Evolutionary conservation across 257 asterid genomes (phyloP).

Genomic region (Cordia subcordata): DNA sequence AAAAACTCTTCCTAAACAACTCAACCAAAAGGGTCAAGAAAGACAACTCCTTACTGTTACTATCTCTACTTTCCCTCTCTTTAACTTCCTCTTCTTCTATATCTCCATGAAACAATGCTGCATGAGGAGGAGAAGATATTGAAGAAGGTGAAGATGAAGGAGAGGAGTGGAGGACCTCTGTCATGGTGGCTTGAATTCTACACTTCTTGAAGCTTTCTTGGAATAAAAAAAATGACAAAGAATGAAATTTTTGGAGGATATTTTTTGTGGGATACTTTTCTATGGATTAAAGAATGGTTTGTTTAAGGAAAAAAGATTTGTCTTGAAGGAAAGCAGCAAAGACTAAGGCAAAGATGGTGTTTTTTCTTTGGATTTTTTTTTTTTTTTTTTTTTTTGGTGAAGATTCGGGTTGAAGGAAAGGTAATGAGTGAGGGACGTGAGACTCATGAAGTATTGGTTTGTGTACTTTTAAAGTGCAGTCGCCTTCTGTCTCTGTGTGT

Average conservation of each 20-base stretch:
- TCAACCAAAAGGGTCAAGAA: slow-evolving; percentile 32
- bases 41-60: slow-evolving; percentile 20
- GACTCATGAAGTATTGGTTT: background rate
- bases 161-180: slow-evolving; percentile 9
- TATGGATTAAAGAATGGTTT: background rate
- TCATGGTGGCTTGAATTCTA: background rate
- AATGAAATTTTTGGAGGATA: background rate
- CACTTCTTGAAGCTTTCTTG: slow-evolving; percentile 5
- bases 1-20: slow-evolving; percentile 41
- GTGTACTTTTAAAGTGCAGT: no score
- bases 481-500: no score
- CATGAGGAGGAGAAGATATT: background rate
- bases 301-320: background rate
- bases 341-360: background rate
- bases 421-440: background rate
- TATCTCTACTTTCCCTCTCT: slow-evolving; percentile 12
- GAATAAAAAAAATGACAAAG: background rate
- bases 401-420: background rate
- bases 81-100: background rate
- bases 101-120: background rate
- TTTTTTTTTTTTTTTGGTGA: background rate
- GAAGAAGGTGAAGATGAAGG: slow-evolving; percentile 3
- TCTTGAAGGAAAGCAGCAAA: background rate
- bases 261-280: background rate
- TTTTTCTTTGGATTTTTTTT: no score